A percentile compares a stretch with the other conserved stretches of the same genome.
These are phyloP conservation scores for Starmerella cellae DNA, from an alignment of 805 yeast genomes.

Conservation along the genomic window DNA sequence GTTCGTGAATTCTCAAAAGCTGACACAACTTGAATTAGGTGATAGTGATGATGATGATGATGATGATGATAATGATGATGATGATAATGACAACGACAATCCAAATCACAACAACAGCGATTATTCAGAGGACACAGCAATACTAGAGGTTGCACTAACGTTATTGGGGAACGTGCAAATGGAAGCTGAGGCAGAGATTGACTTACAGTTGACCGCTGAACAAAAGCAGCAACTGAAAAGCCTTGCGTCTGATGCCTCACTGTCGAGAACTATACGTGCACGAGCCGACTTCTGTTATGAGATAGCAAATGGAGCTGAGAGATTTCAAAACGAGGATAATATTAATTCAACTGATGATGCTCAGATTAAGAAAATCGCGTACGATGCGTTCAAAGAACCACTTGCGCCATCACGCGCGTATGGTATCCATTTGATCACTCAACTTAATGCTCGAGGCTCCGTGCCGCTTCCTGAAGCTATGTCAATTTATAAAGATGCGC, in stretches of 20 bases:
- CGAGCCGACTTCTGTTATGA: slow-evolving; percentile 19
- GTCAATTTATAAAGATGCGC: slow-evolving; percentile 46
- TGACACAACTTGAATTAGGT: slow-evolving; percentile 8
- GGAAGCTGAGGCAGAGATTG: slow-evolving; percentile 18
- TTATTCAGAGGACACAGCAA: slow-evolving; percentile 22
- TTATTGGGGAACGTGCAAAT: slow-evolving; percentile 25
- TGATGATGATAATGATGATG: slow-evolving; percentile 23
- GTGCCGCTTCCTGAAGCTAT: slow-evolving; percentile 41
- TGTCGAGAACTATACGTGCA: slow-evolving; percentile 8
- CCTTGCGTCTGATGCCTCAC: neutral
- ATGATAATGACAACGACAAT: slow-evolving; percentile 17
- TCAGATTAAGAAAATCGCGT: slow-evolving; percentile 41
- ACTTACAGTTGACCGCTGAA: slow-evolving; percentile 10
- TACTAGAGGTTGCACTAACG: slow-evolving; percentile 26
- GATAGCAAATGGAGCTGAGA: slow-evolving; percentile 7
- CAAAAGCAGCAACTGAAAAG: slow-evolving; percentile 5
- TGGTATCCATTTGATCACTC: slow-evolving; percentile 56
- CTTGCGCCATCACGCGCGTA: slow-evolving; percentile 76
- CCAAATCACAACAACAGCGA: slow-evolving; percentile 8
- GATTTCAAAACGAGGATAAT: slow-evolving; percentile 12
- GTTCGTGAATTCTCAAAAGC: slow-evolving; percentile 14
- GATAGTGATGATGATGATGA: slow-evolving; percentile 12
- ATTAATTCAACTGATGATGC: slow-evolving; percentile 10
- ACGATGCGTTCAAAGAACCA: slow-evolving; percentile 59
- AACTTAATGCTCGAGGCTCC: slow-evolving; percentile 37